Conservation (phyloP, 306 rosid genomes). For the Hippophae gyantsensis region DNA sequence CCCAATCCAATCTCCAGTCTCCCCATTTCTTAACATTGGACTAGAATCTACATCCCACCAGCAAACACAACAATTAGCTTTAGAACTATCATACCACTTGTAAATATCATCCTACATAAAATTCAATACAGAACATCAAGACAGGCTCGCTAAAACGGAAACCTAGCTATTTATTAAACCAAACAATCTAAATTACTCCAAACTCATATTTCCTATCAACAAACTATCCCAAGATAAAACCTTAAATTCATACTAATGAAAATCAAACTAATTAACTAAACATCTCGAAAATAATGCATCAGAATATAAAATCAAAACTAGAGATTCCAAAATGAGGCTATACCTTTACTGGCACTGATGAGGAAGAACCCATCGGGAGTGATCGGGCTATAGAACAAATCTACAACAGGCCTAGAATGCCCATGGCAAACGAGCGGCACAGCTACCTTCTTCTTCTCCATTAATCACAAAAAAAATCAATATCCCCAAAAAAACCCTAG, state of each 20-base stretch:
- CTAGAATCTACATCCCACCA: slow-evolving; percentile 44
- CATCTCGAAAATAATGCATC: neutral
- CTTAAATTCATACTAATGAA: neutral
- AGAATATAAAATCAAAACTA: neutral
- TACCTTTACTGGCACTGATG: slow-evolving; percentile 95
- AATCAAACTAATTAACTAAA: no score
- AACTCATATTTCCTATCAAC: neutral
- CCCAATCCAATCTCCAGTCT: slow-evolving; percentile 93
- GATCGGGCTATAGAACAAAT: slow-evolving; percentile 74
- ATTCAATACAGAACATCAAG: no score
- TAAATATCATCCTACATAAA: no score
- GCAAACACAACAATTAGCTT: neutral
- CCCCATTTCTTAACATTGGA: slow-evolving; percentile 89
- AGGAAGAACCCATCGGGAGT: slow-evolving; percentile 84
- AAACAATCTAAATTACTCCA: neutral
- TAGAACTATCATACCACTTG: neutral
- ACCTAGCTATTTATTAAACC: neutral
- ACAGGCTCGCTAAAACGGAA: no score
- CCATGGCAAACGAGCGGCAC: slow-evolving; percentile 81
- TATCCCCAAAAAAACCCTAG: neutral
- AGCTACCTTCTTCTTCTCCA: slow-evolving; percentile 68
- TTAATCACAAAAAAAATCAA: slow-evolving; percentile 14
- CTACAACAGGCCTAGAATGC: slow-evolving; percentile 80
- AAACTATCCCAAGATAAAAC: neutral
- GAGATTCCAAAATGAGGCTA: neutral